phyloP scores from a whole-genome alignment of 2,329 filamentous ascomycete genomes.

The Fusarium tricinctum region DNA sequence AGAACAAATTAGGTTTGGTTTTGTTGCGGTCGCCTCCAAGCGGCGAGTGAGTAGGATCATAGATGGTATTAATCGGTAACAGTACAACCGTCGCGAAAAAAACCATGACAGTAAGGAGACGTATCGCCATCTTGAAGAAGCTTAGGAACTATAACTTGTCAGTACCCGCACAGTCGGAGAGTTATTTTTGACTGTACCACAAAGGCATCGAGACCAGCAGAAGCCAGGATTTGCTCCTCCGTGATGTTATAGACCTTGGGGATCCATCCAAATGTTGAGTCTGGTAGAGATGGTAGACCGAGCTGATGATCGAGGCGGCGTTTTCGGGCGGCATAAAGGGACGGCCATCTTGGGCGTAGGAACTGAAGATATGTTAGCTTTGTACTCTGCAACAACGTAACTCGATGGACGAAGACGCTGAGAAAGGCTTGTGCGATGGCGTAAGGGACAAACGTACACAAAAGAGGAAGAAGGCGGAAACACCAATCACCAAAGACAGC shows the following conservation, averaged over 20 bases:
- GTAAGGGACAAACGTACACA: conserved; percentile 68
- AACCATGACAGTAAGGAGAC: conserved; percentile 82
- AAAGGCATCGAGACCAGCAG: conserved; percentile 93
- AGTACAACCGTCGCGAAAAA: conserved; percentile 86
- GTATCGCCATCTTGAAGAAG: conserved; percentile 96
- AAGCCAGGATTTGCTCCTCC: conserved; percentile 89
- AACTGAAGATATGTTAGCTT: conserved; percentile 63
- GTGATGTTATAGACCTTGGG: conserved; percentile 85
- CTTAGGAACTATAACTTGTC: conserved; percentile 75
- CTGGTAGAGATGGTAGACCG: conserved; percentile 81
- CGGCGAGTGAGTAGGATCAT: conserved; percentile 16
- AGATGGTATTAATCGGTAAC: conserved; percentile 85
- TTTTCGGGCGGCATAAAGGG: conserved; percentile 90
- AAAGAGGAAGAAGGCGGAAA: conserved; percentile 80
- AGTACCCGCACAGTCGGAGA: conserved; percentile 6
- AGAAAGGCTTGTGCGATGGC: not conserved
- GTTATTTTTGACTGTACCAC: conserved; percentile 69
- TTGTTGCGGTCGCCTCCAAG: not conserved
- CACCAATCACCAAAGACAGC: conserved; percentile 78
- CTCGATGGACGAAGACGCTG: not conserved
- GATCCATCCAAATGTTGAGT: conserved; percentile 94
- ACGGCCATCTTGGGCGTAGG: conserved; percentile 90
- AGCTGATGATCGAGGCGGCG: conserved; percentile 73
- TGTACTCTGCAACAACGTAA: not conserved
- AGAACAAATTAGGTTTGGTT: not conserved